Base-by-base conservation (phyloP, 345 rosid species). In the Salix udensis region DNA sequence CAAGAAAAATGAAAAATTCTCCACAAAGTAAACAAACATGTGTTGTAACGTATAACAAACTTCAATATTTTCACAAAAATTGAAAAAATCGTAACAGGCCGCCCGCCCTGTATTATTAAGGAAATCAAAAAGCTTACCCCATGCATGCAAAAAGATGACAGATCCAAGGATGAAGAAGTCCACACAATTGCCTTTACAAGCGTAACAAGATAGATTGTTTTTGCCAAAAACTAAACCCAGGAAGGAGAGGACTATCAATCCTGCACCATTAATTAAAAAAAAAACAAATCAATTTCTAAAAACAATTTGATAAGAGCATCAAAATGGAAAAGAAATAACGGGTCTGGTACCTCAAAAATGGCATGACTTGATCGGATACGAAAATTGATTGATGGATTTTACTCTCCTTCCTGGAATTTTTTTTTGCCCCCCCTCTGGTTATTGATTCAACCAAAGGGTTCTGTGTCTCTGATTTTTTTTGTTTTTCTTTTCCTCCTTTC, bases 101-200 rank as follows among this genome's bases (percentile, higher is more conserved):
- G 12, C 0, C 12, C 28, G 28, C 64, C 28, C 28, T 10, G 14
- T 58, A 58, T 58, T 14, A 70, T 58, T 14, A 70, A 4, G 74
- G 12, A 68, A 31, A 68, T 44, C 68, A 67, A 80, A 78, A 77
- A 73, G 77, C 90, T 85, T 73, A 91, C 92, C 90, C 88, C 94
- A 87, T 88, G 86, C 89, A 88, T 60, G 86, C 86, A 74, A 89
- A 39, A 39, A 88, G 80, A 48, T 77, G 82, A 80, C 65, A 80
- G 88, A 90, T 85, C 93, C 90, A 90, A 78, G 82, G 61, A 62
- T 88, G 91, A 39, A 85, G 70, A 34, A 46, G 76, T 74, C 85
- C 80, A 82, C 80, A 81, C 79, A 81, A 67, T 77, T 80, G 94
- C 92, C 87, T 90, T 77, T 85, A 90, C 77, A 86, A 73, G 73